Evolutionary conservation across 2,329 filamentous ascomycete genomes (phyloP).

Genomic region (Gaeumannomyces sp.): DNA sequence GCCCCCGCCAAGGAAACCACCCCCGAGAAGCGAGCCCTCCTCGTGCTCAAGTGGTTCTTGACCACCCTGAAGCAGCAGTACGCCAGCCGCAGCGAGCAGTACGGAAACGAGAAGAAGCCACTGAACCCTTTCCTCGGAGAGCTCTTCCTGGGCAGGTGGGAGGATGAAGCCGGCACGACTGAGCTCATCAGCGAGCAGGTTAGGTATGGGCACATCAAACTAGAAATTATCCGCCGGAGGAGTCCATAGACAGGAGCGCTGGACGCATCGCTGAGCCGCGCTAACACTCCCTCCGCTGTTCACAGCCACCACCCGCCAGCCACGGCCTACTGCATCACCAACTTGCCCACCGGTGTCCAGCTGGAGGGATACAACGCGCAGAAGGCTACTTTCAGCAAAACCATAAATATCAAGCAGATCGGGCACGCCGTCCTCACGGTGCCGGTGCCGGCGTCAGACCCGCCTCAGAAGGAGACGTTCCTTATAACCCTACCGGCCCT

Average conservation of each 20-base stretch:
- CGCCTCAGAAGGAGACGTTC: conserved; percentile 57
- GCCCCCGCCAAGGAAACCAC: conserved; percentile 76
- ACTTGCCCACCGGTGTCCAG: conserved; percentile 72
- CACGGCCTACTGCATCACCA: conserved; percentile 89
- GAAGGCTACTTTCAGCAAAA: conserved; percentile 89
- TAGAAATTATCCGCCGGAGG: too few species aligned
- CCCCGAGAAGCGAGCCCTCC: conserved; percentile 71
- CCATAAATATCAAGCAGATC: conserved; percentile 91
- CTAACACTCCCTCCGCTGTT: not conserved
- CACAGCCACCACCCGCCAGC: conserved; percentile 82
- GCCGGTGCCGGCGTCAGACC: conserved; percentile 35
- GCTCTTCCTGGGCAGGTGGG: conserved; percentile 88
- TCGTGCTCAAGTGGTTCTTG: conserved; percentile 96
- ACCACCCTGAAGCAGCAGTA: conserved; percentile 87
- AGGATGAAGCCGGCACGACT: conserved; percentile 73
- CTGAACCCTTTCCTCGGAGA: conserved; percentile 95
- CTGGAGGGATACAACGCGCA: conserved; percentile 91
- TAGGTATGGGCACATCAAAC: conserved; percentile 39
- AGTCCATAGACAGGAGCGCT: not conserved
- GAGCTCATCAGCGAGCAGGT: conserved; percentile 92
- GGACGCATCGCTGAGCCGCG: not conserved
- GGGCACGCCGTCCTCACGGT: conserved; percentile 81
- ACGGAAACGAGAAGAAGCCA: conserved; percentile 93
- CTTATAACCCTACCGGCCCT: conserved; percentile 86
- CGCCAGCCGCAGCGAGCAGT: conserved; percentile 66